Base-by-base conservation (phyloP, 2,329 filamentous ascomycete species). In the Exophiala bonariae region DNA sequence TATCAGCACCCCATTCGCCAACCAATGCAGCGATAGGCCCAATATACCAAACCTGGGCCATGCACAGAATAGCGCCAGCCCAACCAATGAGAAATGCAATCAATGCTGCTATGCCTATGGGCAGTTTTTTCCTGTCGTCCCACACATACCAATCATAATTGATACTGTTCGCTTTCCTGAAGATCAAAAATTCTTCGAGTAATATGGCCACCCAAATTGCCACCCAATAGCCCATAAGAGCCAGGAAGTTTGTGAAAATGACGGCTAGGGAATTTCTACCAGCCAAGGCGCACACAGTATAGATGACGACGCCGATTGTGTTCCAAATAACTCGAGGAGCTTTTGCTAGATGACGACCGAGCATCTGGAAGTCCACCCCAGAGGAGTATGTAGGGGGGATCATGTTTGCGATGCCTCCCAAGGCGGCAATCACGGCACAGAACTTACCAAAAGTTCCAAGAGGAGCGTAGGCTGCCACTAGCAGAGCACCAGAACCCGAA, bases 171-270 rank as follows among this genome's bases (percentile, higher is more conserved):
- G 63, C 69, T 3, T 71, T 67, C 2, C 81, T 73, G 63, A 87
- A 87, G 39, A 87, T 69, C 16, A 83, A 62, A 39, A 83, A 77
- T 59, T 87, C 84, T 49, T 72, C 67, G 11, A 71, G 63, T 2
- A 79, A 69, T 37, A 87, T 83, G 2, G 77, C 75, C 16, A 85
- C 73, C 80, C 81, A 85, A 35, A 85, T 79, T 11, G 75, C 75
- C 13, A 85, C 75, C 82, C 82, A 87, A 64, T 86, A 87, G 2
- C 83, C 84, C 79, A 87, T 86, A 17, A 87, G 66, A 0, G 82
- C 81, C 4, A 87, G 71, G 62, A 87, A 86, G 61, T 86, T 86
- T 9, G 79, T 81, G 61, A 87, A 85, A 48, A 87, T 84, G 19
- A 74, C 74, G 0, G 81, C 77, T 2, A 87, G 72, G 55, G 82